Base-by-base conservation (phyloP, 164 flowering plant species). In the Vitis cinerea region DNA sequence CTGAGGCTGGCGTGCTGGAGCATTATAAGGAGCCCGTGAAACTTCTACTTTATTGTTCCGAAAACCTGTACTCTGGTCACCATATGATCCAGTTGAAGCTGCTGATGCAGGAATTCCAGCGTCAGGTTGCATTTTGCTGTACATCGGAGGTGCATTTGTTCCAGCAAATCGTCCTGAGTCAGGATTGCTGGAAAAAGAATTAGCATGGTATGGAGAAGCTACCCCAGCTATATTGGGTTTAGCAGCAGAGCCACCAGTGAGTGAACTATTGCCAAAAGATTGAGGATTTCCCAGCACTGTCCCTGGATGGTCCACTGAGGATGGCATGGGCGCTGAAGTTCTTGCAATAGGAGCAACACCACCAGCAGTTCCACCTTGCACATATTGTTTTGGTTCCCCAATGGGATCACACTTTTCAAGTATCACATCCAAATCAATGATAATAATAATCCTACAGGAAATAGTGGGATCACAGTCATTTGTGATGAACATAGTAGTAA, bases 401-500 rank as follows among this genome's bases (percentile, higher is more conserved):
- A 96, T 89, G 5, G 70, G 66, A 48, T 82, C 91, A 79, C 83
- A 86, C 52, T 76, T 79, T 50, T 83, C 87, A 65, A 80, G 62
- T n/a, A 92, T 62, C 53, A 96, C 85, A 14, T 82, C 85, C 81
- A 96, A 57, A 51, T 89, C 89, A 37, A 86, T 69, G 57, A 96
- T 82, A 19, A 96, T 87, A 53, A 96, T 87, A 61, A 96, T 91
- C 87, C 99, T 96, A 87, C 69, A n/a, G 31, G n/a, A 23, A 23
- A 23, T 23, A 23, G 73, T 19, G 8, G 50, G 11, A 59, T 62
- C 55, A 61, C 49, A 55, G 31, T 23, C 27, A 23, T 31, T 37
- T 37, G 7, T 37, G 44, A 6, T 37, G 27, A 23, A 23, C 27
- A 37, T 37, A 37, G 4, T 37, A 37, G 44, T 37, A 37, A 37